Conservation (phyloP, 169 alveolate species). For the Plasmodium relictum region DNA sequence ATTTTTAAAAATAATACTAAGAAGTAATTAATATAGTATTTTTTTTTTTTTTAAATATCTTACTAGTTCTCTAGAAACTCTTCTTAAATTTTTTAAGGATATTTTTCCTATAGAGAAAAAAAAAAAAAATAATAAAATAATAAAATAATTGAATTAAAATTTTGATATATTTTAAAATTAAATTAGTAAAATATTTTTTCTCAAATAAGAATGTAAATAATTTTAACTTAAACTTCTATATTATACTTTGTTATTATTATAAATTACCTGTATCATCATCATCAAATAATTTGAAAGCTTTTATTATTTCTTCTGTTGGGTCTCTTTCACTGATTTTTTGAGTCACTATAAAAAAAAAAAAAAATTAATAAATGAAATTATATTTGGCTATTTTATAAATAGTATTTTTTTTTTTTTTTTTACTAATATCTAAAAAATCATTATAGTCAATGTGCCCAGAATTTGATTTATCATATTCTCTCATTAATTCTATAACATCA, state of each 20-base stretch:
- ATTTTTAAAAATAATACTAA: no score
- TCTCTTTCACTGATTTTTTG: slow-evolving; percentile 93
- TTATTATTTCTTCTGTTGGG: slow-evolving; percentile 96
- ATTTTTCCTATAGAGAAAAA: slow-evolving; percentile 89
- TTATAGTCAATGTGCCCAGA: slow-evolving; percentile 88
- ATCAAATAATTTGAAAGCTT: slow-evolving; percentile 96
- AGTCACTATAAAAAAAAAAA: slow-evolving; percentile 84
- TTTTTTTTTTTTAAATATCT: slow-evolving; percentile 6
- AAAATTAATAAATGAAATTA: neutral
- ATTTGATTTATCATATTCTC: slow-evolving; percentile 91
- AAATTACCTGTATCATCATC: slow-evolving; percentile 94
- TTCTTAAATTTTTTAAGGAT: slow-evolving; percentile 93
- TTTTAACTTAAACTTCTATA: no score
- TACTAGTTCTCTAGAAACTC: slow-evolving; percentile 96
- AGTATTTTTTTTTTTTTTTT: slow-evolving; percentile 71
- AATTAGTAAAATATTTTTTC: no score
- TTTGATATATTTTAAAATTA: no score
- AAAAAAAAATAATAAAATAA: slow-evolving; percentile 10
- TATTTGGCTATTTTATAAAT: neutral
- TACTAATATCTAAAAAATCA: slow-evolving; percentile 88
- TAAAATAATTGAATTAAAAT: no score
- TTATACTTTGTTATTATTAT: neutral
- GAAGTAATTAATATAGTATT: neutral
- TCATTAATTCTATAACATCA: slow-evolving; percentile 92
- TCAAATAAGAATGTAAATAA: no score